Conservation (phyloP, 2,329 filamentous ascomycete species). For the Nannizziopsis barbatae region DNA sequence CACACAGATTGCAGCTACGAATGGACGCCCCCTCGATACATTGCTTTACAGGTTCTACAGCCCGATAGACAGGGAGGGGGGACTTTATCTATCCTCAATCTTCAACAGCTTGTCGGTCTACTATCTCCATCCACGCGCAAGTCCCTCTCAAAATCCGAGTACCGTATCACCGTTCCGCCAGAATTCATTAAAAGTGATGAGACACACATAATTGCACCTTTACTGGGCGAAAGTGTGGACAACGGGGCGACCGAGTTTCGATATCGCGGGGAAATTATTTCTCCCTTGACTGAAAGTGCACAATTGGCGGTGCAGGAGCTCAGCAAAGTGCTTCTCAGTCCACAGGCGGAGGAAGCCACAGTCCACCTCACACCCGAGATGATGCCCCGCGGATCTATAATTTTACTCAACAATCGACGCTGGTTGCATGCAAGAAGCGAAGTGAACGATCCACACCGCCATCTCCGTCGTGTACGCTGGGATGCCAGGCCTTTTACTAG, state of each 20-base stretch:
- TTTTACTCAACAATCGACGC: slow-evolving; percentile 29
- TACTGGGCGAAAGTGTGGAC: slow-evolving; percentile 15
- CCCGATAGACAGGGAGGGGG: slow-evolving; percentile 34
- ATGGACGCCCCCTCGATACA: slow-evolving; percentile 27
- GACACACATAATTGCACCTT: slow-evolving; percentile 17
- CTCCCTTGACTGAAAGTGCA: slow-evolving; percentile 20
- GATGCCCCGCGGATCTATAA: slow-evolving; percentile 23
- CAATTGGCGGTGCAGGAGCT: slow-evolving; percentile 23
- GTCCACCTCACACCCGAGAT: slow-evolving; percentile 20
- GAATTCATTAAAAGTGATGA: slow-evolving; percentile 25
- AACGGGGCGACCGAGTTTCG: slow-evolving; percentile 17
- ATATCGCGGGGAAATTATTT: slow-evolving; percentile 25
- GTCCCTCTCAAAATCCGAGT: slow-evolving; percentile 23
- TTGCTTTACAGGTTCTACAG: slow-evolving; percentile 36
- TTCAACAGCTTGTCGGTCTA: slow-evolving; percentile 20
- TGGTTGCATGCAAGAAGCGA: slow-evolving; percentile 30
- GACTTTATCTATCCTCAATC: slow-evolving; percentile 32
- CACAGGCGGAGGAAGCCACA: slow-evolving; percentile 11
- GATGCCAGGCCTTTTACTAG: slow-evolving; percentile 21
- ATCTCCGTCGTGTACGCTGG: slow-evolving; percentile 30
- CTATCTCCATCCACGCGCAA: slow-evolving; percentile 20
- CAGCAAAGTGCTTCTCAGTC: slow-evolving; percentile 18
- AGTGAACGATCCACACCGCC: slow-evolving; percentile 28
- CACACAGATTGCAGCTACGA: slow-evolving; percentile 40
- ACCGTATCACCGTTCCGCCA: slow-evolving; percentile 24